phyloP scores from a whole-genome alignment of 805 yeast genomes.

The Candida fluviatilis region DNA sequence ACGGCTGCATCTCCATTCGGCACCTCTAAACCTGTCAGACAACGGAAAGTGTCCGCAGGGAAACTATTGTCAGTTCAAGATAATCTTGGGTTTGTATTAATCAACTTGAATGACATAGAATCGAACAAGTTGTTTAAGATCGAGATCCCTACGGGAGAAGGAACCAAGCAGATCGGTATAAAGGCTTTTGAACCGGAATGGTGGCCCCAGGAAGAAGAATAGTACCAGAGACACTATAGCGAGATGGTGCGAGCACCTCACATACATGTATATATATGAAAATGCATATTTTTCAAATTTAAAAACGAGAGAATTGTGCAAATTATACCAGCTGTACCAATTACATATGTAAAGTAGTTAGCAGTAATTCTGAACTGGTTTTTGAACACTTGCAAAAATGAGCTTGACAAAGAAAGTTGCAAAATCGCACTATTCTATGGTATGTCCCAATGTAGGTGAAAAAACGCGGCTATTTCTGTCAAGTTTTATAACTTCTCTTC shows the following conservation, averaged over 20 bases:
- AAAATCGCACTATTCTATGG: not conserved
- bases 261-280: no score
- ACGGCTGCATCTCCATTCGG: slow-evolving; percentile 40
- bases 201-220: slow-evolving; percentile 54
- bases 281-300: no score
- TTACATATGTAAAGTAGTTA: no score
- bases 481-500: not conserved
- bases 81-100: slow-evolving; percentile 62
- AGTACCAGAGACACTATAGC: no score
- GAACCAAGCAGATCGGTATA: slow-evolving; percentile 33
- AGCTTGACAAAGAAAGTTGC: no score
- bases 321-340: no score
- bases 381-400: no score
- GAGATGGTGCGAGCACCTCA: no score
- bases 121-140: slow-evolving; percentile 33
- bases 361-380: no score
- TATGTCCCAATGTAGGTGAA: not conserved
- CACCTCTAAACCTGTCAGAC: slow-evolving; percentile 18
- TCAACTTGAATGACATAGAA: slow-evolving; percentile 45
- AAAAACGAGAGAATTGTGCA: no score
- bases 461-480: slow-evolving; percentile 2
- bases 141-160: slow-evolving; percentile 19
- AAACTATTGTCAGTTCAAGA: slow-evolving; percentile 52
- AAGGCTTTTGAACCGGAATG: slow-evolving; percentile 62
- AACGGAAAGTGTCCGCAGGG: slow-evolving; percentile 50